A percentile compares a stretch with the other conserved stretches of the same genome.
These are phyloP conservation scores for Tetrapisispora fleetii DNA, from an alignment of 805 yeast genomes.

Conservation along the genomic window DNA sequence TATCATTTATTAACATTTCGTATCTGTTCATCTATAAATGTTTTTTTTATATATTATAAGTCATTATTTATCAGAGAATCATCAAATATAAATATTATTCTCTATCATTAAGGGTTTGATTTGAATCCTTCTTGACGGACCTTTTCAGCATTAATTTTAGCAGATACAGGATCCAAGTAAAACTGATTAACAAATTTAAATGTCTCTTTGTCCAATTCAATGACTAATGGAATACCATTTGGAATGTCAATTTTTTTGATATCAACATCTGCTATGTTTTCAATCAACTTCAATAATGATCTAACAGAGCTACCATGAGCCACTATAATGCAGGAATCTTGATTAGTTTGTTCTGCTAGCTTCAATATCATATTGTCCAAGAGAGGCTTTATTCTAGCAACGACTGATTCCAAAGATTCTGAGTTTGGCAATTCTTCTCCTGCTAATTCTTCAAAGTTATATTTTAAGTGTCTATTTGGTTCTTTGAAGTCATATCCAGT, in stretches of 20 bases:
- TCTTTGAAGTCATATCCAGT: constrained; percentile 30
- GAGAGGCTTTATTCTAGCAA: constrained; percentile 55
- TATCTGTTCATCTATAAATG: neutral
- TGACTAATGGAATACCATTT: constrained; percentile 70
- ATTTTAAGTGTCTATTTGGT: constrained; percentile 28
- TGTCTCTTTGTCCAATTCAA: constrained; percentile 44
- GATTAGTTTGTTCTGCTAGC: constrained; percentile 36
- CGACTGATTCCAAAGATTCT: constrained; percentile 67
- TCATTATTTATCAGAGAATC: neutral
- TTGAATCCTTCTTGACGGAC: constrained; percentile 67
- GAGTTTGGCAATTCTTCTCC: constrained; percentile 48
- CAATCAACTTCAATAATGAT: constrained; percentile 60
- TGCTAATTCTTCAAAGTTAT: constrained; percentile 29
- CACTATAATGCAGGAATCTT: constrained; percentile 54
- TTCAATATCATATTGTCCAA: constrained; percentile 39
- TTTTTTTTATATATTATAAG: neutral
- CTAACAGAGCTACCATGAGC: constrained; percentile 81
- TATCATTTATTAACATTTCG: no score
- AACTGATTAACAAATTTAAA: constrained; percentile 42
- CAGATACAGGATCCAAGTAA: constrained; percentile 74
- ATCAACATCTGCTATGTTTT: constrained; percentile 53
- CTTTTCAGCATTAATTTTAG: constrained; percentile 67
- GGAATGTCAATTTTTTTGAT: constrained; percentile 72
- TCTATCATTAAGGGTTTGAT: constrained; percentile 15
- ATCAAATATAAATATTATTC: neutral